Evolutionary conservation across 2,329 filamentous ascomycete species (phyloP), one percentile per base, ranked within the genome.

Genomic region (Colletotrichum plurivorum): DNA sequence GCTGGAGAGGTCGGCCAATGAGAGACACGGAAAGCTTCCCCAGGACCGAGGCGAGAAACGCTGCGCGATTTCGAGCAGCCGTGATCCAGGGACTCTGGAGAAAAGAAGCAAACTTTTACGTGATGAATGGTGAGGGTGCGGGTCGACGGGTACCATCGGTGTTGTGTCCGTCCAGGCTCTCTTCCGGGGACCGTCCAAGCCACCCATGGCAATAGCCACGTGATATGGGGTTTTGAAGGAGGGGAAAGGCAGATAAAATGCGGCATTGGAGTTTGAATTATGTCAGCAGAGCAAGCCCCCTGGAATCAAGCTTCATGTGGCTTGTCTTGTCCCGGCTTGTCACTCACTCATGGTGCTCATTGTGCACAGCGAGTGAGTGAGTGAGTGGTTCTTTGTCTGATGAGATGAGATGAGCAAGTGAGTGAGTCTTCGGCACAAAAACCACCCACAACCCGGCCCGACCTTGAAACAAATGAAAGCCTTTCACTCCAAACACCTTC

Each of bases 61-160:
- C 13, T 64, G 65, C 48, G 60, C 46, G 65, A 58, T 68, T 68
- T 64, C 6, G 39, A 45, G 39, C 36, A 16, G 49, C 20, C 18
- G 8, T 45, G 16, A 25, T 15, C 12, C 20, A 59, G 60, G 66
- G 66, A 66, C 51, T 60, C 62, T 69, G 66, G 62, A 65, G 55
- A 69, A 60, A n/a, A 31, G 18, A 51, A 41, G 49, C 20, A 66
- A 69, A 66, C 13, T 15, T 60, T 69, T 69, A 69, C 66, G 62
- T 69, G 55, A 66, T 69, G 15, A 43, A 59, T 56, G 22, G 57
- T 22, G n/a, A 25, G 13, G 41, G 22, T 45, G 43, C 41, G 41
- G 45, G 54, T 27, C 13, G 27, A 41, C 54, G 65, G 65, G 65
- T 68, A 64, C 46, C 53, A 12, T 64, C 55, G 66, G 62, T 56